Evolutionary conservation across 2,329 filamentous ascomycete species (phyloP).

Genomic region (Aspergillus hiratsukae): DNA sequence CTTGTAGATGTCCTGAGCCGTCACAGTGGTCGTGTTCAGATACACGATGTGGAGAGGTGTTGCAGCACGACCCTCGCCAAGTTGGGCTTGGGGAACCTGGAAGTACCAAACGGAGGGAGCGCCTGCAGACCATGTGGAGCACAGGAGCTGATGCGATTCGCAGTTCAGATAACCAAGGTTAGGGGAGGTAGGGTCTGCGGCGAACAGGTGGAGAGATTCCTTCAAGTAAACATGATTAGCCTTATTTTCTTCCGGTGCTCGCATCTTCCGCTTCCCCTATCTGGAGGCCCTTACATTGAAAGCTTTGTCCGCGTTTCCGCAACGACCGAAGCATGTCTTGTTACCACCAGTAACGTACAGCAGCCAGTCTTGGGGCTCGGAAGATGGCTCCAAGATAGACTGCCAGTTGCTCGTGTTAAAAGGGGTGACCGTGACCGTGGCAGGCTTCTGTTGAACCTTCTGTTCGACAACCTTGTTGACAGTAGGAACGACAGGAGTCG

Average conservation of each 20-base stretch:
- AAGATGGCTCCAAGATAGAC: slow-evolving; percentile 43
- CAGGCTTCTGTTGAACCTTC: slow-evolving; percentile 46
- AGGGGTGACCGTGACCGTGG: slow-evolving; percentile 52
- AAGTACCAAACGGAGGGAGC: slow-evolving; percentile 57
- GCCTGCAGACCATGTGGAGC: slow-evolving; percentile 56
- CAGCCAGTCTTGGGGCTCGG: slow-evolving; percentile 51
- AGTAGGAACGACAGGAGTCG: slow-evolving; percentile 31
- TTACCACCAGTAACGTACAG: slow-evolving; percentile 61
- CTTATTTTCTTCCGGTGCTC: neutral
- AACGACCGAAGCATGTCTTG: slow-evolving; percentile 60
- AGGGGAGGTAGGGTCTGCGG: slow-evolving; percentile 51
- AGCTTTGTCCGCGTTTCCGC: slow-evolving; percentile 50
- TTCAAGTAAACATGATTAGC: slow-evolving; percentile 23
- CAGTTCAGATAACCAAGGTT: slow-evolving; percentile 57
- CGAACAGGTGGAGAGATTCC: slow-evolving; percentile 52
- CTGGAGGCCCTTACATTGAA: slow-evolving; percentile 40
- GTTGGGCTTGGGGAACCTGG: slow-evolving; percentile 49
- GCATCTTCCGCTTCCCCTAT: slow-evolving; percentile 1
- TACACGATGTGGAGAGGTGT: slow-evolving; percentile 51
- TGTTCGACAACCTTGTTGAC: slow-evolving; percentile 40
- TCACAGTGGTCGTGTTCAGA: slow-evolving; percentile 56
- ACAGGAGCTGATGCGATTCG: slow-evolving; percentile 55
- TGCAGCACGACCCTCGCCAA: slow-evolving; percentile 50
- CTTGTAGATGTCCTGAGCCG: slow-evolving; percentile 52
- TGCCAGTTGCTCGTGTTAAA: slow-evolving; percentile 57